phyloP scores from a whole-genome alignment of 768 basidiomycete genomes.

The Leccinum obscurum region DNA sequence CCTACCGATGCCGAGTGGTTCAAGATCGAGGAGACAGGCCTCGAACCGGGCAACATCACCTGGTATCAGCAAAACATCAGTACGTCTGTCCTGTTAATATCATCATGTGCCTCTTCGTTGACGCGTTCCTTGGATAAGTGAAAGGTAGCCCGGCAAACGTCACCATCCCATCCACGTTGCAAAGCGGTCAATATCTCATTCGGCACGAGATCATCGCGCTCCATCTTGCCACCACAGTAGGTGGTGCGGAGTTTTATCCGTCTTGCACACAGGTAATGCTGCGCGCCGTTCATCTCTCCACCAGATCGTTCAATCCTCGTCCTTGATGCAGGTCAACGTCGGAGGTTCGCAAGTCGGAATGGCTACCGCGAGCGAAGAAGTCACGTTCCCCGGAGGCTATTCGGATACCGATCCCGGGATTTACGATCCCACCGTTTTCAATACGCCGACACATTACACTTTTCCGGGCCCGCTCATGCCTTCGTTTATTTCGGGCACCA shows the following conservation, averaged over 20 bases:
- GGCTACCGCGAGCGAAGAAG: conserved; percentile 50
- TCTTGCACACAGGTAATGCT: conserved; percentile 52
- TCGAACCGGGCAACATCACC: conserved; percentile 33
- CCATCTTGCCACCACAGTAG: conserved; percentile 54
- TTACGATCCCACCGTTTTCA: conserved; percentile 46
- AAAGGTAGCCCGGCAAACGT: conserved; percentile 41
- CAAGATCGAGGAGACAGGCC: conserved; percentile 62
- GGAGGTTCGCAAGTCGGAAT: conserved; percentile 52
- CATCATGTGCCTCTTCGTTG: not conserved
- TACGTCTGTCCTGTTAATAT: conserved; percentile 32
- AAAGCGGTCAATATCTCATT: conserved; percentile 71
- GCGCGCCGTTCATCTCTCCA: conserved; percentile 2
- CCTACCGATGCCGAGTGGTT: conserved; percentile 65
- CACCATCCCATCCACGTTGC: conserved; percentile 50
- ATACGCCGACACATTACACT: conserved; percentile 37
- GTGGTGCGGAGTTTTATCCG: conserved; percentile 82
- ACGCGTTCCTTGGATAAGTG: conserved; percentile 29
- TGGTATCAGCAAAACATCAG: conserved; percentile 60
- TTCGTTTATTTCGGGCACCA: conserved; percentile 33
- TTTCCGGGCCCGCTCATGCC: conserved; percentile 58
- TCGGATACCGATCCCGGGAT: conserved; percentile 70
- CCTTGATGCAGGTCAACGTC: conserved; percentile 45
- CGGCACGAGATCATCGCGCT: conserved; percentile 82
- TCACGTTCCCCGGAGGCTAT: conserved; percentile 74
- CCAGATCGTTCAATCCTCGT: not conserved